Evolutionary conservation across 176 grass and related monocot species (phyloP).

Genomic region (Hyparrhenia diplandra): DNA sequence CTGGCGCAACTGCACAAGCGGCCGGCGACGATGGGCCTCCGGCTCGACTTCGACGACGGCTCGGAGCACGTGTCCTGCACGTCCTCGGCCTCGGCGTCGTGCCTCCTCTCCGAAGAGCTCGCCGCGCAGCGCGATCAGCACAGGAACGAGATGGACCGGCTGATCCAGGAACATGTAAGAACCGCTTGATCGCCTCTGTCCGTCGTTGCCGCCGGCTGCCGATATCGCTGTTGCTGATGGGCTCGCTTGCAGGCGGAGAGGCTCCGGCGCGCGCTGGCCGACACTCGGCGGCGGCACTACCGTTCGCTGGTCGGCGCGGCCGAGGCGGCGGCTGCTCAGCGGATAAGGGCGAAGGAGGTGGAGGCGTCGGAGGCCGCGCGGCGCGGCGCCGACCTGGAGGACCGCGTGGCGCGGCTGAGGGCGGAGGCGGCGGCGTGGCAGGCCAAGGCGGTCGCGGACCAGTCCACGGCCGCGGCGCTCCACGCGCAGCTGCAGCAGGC

Average conservation of each 20-base stretch:
- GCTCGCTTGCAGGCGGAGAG: slow-evolving; percentile 41
- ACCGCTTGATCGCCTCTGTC: background rate
- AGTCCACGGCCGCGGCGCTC: slow-evolving; percentile 54
- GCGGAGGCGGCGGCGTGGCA: slow-evolving; percentile 60
- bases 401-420: slow-evolving; percentile 40
- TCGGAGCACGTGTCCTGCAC: slow-evolving; percentile 32
- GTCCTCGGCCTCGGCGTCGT: slow-evolving; percentile 24
- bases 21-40: slow-evolving; percentile 44
- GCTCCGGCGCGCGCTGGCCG: slow-evolving; percentile 41
- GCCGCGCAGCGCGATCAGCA: slow-evolving; percentile 47
- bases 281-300: slow-evolving; percentile 43
- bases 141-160: slow-evolving; percentile 52
- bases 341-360: slow-evolving; percentile 57
- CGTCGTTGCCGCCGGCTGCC: background rate
- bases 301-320: slow-evolving; percentile 37
- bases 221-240: background rate
- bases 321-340: slow-evolving; percentile 27
- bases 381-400: slow-evolving; percentile 58
- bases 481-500: slow-evolving; percentile 68
- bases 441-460: slow-evolving; percentile 62
- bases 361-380: slow-evolving; percentile 43
- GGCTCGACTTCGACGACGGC: slow-evolving; percentile 46
- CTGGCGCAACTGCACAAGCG: slow-evolving; percentile 42
- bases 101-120: slow-evolving; percentile 45
- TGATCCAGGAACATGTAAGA: slow-evolving; percentile 70